phyloP scores from a whole-genome alignment of 768 basidiomycete genomes.

The Lentinula sp. region DNA sequence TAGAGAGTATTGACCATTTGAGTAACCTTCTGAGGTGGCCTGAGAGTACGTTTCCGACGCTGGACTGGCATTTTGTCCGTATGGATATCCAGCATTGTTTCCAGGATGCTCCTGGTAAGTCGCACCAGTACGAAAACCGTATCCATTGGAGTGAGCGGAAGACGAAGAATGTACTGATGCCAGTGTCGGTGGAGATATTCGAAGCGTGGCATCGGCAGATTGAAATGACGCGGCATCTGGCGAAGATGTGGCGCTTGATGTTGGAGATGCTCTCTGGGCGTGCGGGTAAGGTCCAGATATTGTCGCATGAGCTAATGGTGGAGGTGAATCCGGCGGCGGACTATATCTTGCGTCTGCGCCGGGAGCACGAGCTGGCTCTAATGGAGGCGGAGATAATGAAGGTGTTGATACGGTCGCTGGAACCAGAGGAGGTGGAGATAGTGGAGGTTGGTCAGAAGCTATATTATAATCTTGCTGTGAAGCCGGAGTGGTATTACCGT shows the following conservation, averaged over 20 bases:
- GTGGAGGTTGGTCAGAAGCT: slow-evolving; percentile 9
- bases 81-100: slow-evolving; percentile 27
- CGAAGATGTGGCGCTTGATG: slow-evolving; percentile 36
- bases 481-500: slow-evolving; percentile 18
- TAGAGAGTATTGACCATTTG: slow-evolving; percentile 17
- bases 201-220: slow-evolving; percentile 11
- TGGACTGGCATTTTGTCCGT: slow-evolving; percentile 29
- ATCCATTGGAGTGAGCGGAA: slow-evolving; percentile 9
- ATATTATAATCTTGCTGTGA: not conserved
- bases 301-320: slow-evolving; percentile 46
- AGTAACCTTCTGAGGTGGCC: slow-evolving; percentile 11
- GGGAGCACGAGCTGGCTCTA: slow-evolving; percentile 31
- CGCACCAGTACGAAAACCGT: slow-evolving; percentile 33
- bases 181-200: slow-evolving; percentile 18
- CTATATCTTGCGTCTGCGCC: slow-evolving; percentile 23
- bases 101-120: slow-evolving; percentile 36
- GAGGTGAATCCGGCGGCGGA: slow-evolving; percentile 51
- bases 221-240: slow-evolving; percentile 28
- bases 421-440: slow-evolving; percentile 1
- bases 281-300: slow-evolving; percentile 29
- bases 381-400: slow-evolving; percentile 33
- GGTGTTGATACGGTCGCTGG: slow-evolving; percentile 19
- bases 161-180: slow-evolving; percentile 9
- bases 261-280: slow-evolving; percentile 25
- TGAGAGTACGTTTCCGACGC: slow-evolving; percentile 16